Conservation (phyloP, 306 rosid genomes). For the Cicer chorassanicum region DNA sequence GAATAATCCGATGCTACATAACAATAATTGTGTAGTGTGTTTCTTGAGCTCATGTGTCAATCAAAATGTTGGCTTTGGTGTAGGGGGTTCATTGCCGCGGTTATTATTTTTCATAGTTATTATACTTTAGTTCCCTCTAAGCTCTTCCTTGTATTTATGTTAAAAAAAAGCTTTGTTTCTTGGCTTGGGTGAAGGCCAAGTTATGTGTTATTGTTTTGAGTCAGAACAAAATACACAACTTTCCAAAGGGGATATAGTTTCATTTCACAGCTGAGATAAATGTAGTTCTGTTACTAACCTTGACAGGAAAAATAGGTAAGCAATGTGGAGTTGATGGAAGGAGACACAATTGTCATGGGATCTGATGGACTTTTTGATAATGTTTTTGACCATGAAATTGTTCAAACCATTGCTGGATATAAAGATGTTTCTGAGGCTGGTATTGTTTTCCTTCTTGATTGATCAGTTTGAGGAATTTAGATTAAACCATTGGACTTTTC, state of each 20-base stretch:
- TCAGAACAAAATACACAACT: conserved; percentile 16
- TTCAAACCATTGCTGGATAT: conserved; percentile 49
- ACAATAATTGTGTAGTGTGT: not conserved
- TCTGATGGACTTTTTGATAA: conserved; percentile 88
- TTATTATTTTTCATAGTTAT: not conserved
- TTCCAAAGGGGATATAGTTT: conserved; percentile 25
- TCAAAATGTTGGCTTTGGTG: conserved; percentile 22
- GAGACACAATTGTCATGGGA: conserved; percentile 82
- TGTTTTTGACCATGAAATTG: conserved; percentile 75
- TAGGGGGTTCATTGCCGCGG: not conserved
- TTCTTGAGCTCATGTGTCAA: not conserved
- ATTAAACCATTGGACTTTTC: conserved; percentile 19
- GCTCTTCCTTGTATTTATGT: conserved; percentile 8
- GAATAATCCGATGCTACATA: not conserved
- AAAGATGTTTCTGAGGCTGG: conserved; percentile 77
- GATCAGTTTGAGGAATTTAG: conserved; percentile 24
- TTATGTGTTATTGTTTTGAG: not conserved
- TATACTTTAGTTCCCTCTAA: not conserved
- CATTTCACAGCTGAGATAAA: conserved; percentile 27
- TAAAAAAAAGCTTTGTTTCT: not conserved
- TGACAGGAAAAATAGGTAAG: conserved; percentile 60
- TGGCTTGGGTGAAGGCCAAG: conserved; percentile 27
- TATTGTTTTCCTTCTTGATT: conserved; percentile 52
- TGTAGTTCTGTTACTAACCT: conserved; percentile 36
- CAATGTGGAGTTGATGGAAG: conserved; percentile 66